Evolutionary conservation across 768 basidiomycete genomes (phyloP), one percentile per base, ranked within the genome.

Genomic region (Suillus variegatus): DNA sequence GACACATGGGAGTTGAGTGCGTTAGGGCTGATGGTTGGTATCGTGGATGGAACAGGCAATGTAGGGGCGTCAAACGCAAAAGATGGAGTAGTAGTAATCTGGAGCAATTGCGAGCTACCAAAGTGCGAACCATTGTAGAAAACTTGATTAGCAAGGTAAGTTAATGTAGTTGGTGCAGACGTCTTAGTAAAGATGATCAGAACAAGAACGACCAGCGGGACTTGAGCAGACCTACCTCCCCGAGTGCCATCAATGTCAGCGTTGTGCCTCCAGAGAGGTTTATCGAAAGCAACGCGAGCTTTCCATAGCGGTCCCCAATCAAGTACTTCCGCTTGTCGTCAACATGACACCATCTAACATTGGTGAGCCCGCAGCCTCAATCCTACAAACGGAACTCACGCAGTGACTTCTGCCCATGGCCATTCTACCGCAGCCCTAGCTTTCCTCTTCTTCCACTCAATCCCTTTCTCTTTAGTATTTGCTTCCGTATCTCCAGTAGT

Each of bases 51-150:
- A 22, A 91, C 83, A 6, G 83, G 80, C 25, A 91, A 76, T 1
- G 86, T 86, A 1, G 82, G 81, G 4, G 70, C 61, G 18, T 80
- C 77, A 12, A 77, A 67, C 14, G 76, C 73, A 9, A 82, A 80
- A n/a, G 79, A 67, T 0, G 88, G 84, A 10, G 79, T 67, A 0
- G 76, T 61, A 40, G 75, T 84, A 63, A 97, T 84, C 60, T 84
- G 82, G 2, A 95, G 70, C 12, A 96, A 77, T 68, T 94, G 92
- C 1, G 93, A 91, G 73, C 95, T 88, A 20, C 93, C 93, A 18
- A 85, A 80, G 68, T 94, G 91, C 7, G 94, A 95, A 20, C 94
- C 92, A 25, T 95, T 79, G 71, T 89, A 97, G 9, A 95, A 67
- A 10, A 85, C 76, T 73, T 92, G 88, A 56, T 86, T 83, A 6